phyloP scores from a whole-genome alignment of 2,329 filamentous ascomycete genomes.

The Aspergillus sp. region DNA sequence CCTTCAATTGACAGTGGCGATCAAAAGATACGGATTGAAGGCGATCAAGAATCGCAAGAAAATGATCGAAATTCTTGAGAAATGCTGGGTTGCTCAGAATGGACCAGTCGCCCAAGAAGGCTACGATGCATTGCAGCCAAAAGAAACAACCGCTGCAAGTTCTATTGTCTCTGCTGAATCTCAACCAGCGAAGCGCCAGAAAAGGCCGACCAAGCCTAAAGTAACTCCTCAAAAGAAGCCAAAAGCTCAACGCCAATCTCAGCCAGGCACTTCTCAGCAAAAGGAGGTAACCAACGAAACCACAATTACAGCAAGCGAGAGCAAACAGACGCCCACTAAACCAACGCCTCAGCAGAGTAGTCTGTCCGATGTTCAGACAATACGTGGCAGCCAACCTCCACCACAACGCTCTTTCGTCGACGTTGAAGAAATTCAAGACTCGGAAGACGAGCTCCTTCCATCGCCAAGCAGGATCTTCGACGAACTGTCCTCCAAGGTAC shows the following conservation, averaged over 20 bases:
- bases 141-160: neutral
- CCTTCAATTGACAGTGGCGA: constrained; percentile 60
- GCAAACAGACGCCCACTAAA: neutral
- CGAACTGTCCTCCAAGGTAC: constrained; percentile 24
- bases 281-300: neutral
- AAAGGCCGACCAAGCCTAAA: neutral
- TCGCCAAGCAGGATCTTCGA: constrained; percentile 19
- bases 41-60: constrained; percentile 65
- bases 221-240: neutral
- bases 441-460: constrained; percentile 34
- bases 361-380: neutral
- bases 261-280: no score
- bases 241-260: neutral
- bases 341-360: neutral
- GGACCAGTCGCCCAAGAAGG: constrained; percentile 19
- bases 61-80: constrained; percentile 69
- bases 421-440: constrained; percentile 40
- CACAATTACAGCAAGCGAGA: neutral
- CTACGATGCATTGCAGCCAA: constrained; percentile 20
- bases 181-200: neutral
- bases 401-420: constrained; percentile 21
- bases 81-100: constrained; percentile 68
- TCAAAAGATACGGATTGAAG: constrained; percentile 71
- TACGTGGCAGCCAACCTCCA: neutral
- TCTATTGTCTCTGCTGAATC: neutral